phyloP scores from a whole-genome alignment of 768 basidiomycete genomes.

The Psilocybe subaeruginosa region DNA sequence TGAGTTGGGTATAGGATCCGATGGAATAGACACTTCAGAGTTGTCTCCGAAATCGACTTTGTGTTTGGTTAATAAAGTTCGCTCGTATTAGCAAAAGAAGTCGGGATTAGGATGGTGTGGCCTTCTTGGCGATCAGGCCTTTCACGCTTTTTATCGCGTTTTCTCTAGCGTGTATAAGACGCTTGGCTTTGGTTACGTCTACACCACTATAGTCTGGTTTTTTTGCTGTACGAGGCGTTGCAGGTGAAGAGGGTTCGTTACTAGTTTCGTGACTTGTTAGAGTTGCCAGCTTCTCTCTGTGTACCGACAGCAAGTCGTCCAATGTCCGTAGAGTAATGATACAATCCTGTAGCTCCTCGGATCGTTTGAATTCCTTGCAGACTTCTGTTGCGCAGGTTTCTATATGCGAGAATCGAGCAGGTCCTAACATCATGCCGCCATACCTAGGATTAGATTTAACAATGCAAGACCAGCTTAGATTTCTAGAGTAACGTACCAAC shows the following conservation, averaged over 20 bases:
- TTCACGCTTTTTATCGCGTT: slow-evolving; percentile 68
- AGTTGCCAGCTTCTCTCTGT: slow-evolving; percentile 50
- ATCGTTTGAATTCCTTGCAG: slow-evolving; percentile 65
- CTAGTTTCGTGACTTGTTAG: slow-evolving; percentile 9
- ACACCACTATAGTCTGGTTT: slow-evolving; percentile 53
- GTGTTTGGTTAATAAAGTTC: too few species aligned
- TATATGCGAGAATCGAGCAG: slow-evolving; percentile 76
- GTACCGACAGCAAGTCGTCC: slow-evolving; percentile 60
- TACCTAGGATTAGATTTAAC: slow-evolving; percentile 52
- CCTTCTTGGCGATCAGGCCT: slow-evolving; percentile 48
- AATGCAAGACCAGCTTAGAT: not conserved
- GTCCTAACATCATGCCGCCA: slow-evolving; percentile 81
- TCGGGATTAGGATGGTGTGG: slow-evolving; percentile 1
- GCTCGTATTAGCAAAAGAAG: too few species aligned
- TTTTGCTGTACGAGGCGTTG: slow-evolving; percentile 23
- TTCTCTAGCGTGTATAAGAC: slow-evolving; percentile 72
- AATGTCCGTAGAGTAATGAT: slow-evolving; percentile 58
- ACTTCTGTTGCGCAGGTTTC: slow-evolving; percentile 77
- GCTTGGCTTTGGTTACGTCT: slow-evolving; percentile 66
- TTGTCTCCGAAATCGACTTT: too few species aligned
- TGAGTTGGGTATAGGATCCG: too few species aligned
- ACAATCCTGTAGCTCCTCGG: slow-evolving; percentile 69
- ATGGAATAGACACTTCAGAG: too few species aligned
- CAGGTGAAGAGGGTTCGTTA: slow-evolving; percentile 1
- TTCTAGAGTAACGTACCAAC: slow-evolving; percentile 55